phyloP scores from a whole-genome alignment of 1,139 yeast genomes.

The Schizosaccharomyces versatilis region DNA sequence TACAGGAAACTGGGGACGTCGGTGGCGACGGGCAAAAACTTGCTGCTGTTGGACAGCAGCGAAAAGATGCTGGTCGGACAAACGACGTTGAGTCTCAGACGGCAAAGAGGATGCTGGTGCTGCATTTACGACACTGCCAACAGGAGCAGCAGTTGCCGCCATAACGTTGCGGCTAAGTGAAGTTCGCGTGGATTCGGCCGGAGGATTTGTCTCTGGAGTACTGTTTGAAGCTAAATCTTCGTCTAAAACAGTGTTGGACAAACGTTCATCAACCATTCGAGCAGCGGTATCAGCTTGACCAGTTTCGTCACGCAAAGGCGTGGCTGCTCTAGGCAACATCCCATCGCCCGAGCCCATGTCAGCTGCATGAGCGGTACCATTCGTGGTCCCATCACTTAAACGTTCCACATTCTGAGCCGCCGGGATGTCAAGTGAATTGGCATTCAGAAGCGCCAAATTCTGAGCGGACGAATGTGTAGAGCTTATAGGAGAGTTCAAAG shows the following conservation, averaged over 20 bases:
- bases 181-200: no score
- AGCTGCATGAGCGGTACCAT: not conserved
- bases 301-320: not conserved
- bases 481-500: no score
- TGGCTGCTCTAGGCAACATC: not conserved
- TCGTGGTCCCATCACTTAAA: not conserved
- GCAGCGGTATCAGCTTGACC: not conserved
- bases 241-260: no score
- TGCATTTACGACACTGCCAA: no score
- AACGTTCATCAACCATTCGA: not conserved
- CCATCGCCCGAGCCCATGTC: not conserved
- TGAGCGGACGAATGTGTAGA: no score
- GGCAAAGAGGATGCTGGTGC: no score
- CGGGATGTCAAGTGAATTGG: not conserved
- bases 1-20: not conserved
- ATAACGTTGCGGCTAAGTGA: no score
- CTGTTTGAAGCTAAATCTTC: no score
- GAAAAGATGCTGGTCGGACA: not conserved
- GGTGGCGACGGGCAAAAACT: not conserved
- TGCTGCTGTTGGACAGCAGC: not conserved
- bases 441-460: no score
- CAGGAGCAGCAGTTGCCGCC: no score
- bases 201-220: no score
- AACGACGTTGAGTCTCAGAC: not conserved
- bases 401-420: not conserved